A percentile compares a stretch with the other conserved stretches of the same genome.
phyloP scores from a whole-genome alignment of 2,329 filamentous ascomycete species.

The Ophiosphaerella korrae region DNA sequence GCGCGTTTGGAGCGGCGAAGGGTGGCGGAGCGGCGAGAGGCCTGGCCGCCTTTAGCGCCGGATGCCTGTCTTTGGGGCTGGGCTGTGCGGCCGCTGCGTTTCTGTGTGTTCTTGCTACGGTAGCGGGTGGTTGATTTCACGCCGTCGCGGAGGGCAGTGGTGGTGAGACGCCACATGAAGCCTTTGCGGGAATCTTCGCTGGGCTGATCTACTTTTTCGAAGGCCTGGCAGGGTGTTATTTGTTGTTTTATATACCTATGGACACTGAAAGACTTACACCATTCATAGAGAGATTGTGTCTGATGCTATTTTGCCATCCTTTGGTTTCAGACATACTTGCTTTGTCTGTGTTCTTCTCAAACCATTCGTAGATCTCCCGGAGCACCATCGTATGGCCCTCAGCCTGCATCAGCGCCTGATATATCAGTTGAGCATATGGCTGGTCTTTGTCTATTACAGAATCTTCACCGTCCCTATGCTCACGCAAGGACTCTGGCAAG shows the following conservation, averaged over 20 bases:
- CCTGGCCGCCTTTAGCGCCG: conserved; percentile 53
- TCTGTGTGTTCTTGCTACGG: conserved; percentile 53
- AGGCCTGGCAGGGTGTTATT: conserved; percentile 51
- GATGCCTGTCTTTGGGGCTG: conserved; percentile 51
- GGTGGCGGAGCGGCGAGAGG: conserved; percentile 40
- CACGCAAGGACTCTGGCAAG: conserved; percentile 7
- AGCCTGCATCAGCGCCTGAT: conserved; percentile 71
- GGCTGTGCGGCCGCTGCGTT: conserved; percentile 41
- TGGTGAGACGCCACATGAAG: conserved; percentile 76
- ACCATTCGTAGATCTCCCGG: conserved; percentile 90
- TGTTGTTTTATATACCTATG: not conserved
- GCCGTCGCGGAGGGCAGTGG: conserved; percentile 70
- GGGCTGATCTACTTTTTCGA: conserved; percentile 58
- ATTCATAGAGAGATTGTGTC: conserved; percentile 97
- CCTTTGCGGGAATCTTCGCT: conserved; percentile 66
- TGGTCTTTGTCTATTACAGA: conserved; percentile 53
- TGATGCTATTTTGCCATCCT: conserved; percentile 95
- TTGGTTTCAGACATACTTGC: conserved; percentile 59
- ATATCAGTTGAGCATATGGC: conserved; percentile 84
- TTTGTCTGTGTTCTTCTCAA: conserved; percentile 79
- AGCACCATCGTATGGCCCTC: conserved; percentile 74
- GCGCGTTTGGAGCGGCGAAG: conserved; percentile 27
- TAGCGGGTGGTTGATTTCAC: conserved; percentile 81
- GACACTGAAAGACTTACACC: conserved; percentile 61
- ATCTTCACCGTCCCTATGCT: conserved; percentile 8